Conservation (phyloP, 371 early-diverging fungal genomes). For the Entomophthora muscae region DNA sequence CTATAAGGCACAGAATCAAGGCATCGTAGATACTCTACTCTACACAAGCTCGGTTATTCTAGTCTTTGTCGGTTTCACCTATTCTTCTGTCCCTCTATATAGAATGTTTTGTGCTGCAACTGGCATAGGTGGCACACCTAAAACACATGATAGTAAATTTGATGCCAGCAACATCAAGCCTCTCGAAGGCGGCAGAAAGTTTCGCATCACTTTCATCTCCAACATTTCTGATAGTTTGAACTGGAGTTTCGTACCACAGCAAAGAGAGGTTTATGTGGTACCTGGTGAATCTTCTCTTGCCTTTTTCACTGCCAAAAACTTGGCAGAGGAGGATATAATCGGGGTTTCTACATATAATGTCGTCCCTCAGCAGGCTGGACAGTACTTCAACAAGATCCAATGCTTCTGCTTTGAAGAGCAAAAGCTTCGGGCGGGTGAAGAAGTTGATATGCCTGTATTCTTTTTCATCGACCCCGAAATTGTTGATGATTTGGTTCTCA, state of each 20-base stretch:
- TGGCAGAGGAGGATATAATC: constrained; percentile 72
- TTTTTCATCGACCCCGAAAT: constrained; percentile 97
- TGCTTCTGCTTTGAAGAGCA: constrained; percentile 99
- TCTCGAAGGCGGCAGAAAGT: constrained; percentile 32
- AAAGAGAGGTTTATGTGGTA: constrained; percentile 60
- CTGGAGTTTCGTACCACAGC: constrained; percentile 85
- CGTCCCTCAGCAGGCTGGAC: constrained; percentile 78
- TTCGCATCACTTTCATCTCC: constrained; percentile 71
- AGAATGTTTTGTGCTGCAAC: constrained; percentile 84
- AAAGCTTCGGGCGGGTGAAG: constrained; percentile 72
- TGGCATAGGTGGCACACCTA: constrained; percentile 78
- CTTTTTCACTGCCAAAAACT: constrained; percentile 90
- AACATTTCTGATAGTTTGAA: constrained; percentile 62
- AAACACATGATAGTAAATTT: constrained; percentile 33
- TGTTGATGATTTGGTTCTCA: constrained; percentile 86
- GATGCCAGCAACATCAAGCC: constrained; percentile 38
- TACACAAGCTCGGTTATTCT: constrained; percentile 74
- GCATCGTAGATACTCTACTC: constrained; percentile 16
- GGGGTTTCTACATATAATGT: constrained; percentile 97
- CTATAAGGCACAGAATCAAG: neutral
- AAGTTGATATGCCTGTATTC: constrained; percentile 98
- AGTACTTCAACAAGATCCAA: constrained; percentile 95
- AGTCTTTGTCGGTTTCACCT: constrained; percentile 70
- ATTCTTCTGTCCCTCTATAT: constrained; percentile 93
- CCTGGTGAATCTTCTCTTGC: constrained; percentile 95